Conservation (phyloP, 1,139 yeast genomes). For the Petasospora rhodanensis region DNA sequence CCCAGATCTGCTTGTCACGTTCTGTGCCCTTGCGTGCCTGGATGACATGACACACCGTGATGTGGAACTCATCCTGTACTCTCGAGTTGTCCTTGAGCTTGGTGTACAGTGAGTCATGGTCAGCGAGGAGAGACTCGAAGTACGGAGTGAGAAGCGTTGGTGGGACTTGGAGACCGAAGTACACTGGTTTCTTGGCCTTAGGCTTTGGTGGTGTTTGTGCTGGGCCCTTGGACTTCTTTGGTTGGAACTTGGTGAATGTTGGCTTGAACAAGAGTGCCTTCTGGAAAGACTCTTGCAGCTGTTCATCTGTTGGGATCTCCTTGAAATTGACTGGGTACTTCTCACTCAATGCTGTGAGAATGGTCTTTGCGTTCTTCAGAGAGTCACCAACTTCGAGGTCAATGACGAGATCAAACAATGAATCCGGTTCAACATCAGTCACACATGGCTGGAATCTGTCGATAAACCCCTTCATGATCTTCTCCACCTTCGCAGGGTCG, state of each 20-base stretch:
- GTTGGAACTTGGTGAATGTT: conserved; percentile 37
- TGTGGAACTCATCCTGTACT: conserved; percentile 62
- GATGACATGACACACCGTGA: conserved; percentile 64
- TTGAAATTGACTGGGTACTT: conserved; percentile 46
- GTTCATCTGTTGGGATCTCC: conserved; percentile 38
- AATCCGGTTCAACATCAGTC: conserved; percentile 51
- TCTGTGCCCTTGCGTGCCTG: conserved; percentile 28
- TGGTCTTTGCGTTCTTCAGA: conserved; percentile 42
- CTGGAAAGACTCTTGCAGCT: conserved; percentile 40
- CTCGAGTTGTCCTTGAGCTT: conserved; percentile 34
- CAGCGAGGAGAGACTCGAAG: conserved; percentile 12
- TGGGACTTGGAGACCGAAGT: conserved; percentile 34
- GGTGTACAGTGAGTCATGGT: conserved; percentile 3
- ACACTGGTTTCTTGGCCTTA: conserved; percentile 29
- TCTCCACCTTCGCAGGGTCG: conserved; percentile 43
- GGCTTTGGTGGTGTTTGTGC: conserved; percentile 15
- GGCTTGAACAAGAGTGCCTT: conserved; percentile 53
- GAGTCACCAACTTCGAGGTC: conserved; percentile 50
- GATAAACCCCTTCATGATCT: conserved; percentile 72
- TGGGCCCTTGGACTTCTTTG: conserved; percentile 19
- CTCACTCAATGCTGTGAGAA: conserved; percentile 37
- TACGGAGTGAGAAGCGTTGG: conserved; percentile 11
- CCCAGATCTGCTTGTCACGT: conserved; percentile 30
- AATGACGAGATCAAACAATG: conserved; percentile 59
- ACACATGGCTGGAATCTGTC: conserved; percentile 62